Base-by-base conservation (phyloP, 2,329 filamentous ascomycete genomes). In the Ophiosphaerella herpotricha region DNA sequence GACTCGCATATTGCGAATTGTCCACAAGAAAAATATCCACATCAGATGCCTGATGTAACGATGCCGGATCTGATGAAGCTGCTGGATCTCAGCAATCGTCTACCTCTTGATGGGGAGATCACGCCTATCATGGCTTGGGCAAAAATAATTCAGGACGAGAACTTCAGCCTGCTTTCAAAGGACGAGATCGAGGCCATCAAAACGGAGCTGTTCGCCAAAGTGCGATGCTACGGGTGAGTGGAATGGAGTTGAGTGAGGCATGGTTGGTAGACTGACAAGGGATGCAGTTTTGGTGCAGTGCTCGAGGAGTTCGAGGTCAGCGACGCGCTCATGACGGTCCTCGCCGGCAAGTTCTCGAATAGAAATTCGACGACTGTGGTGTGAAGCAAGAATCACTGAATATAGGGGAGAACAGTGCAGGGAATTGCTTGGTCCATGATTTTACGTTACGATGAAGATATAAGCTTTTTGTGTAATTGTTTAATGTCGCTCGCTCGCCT, bases 61-160 rank as follows among this genome's bases (percentile, higher is more conserved):
- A 89, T 88, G 69, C 83, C 82, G 33, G 90, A 94, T 65, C 80
- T 99, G 42, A 78, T 86, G 43, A 95, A 89, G 46, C 79, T 97
- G 46, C 82, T 97, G 52, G 89, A 96, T 67, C 81, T 97, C 47
- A 96, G 91, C 75, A 84, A 86, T 61, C 85, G 87, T 62, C 80
- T 97, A 23, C 87, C 94, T 61, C 84, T 94, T 46, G 90, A 94
- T 54, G 91, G 91, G 44, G 90, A 95, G 75, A 90, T 97, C 64
- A 97, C 93, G 14, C 94, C 94, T 0, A 89, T 97, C 59, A 96
- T 96, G 90, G 92, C 92, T 0, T 93, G 94, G 85, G 88, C 90
- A 42, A 88, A 90, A 75, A 82, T 97, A 42, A 78, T 91, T 55
- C 82, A 80, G 53, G 61, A 74, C 14, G 55, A 57, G 39, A 80